Evolutionary conservation across 2,329 filamentous ascomycete genomes (phyloP).

Genomic region (Graphilbum fragrans): DNA sequence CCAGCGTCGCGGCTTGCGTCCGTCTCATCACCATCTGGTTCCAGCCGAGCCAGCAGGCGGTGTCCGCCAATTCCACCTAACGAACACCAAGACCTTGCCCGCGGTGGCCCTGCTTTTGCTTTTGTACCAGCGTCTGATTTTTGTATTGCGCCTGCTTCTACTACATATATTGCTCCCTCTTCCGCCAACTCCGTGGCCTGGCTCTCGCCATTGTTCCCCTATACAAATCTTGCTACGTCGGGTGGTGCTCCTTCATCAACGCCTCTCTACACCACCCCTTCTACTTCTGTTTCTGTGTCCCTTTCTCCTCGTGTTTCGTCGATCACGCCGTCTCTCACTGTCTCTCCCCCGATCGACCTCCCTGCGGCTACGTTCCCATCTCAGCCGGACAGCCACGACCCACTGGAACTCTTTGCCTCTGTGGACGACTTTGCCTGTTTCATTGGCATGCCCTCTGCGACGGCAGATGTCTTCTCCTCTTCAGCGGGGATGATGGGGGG

Average conservation of each 20-base stretch:
- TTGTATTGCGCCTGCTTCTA: neutral
- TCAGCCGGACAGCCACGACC: too few species aligned
- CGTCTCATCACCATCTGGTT: conserved; percentile 3
- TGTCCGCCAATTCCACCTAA: conserved; percentile 5
- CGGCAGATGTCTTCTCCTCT: neutral
- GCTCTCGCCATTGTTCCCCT: neutral
- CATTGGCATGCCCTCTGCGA: conserved; percentile 1
- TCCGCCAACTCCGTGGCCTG: neutral
- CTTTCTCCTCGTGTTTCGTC: too few species aligned
- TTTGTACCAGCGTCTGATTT: neutral
- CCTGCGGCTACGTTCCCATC: too few species aligned
- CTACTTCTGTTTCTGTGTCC: too few species aligned
- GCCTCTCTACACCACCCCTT: too few species aligned
- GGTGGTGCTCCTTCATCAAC: too few species aligned
- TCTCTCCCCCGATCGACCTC: too few species aligned
- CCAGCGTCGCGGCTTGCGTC: neutral
- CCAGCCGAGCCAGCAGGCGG: conserved; percentile 4
- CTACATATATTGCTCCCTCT: neutral
- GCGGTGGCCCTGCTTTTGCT: neutral
- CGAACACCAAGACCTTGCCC: neutral
- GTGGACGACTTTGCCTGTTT: conserved; percentile 5
- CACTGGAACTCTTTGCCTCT: neutral
- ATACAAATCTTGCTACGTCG: neutral
- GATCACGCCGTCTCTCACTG: too few species aligned
- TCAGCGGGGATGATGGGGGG: too few species aligned